Evolutionary conservation across 768 basidiomycete species (phyloP).

Genomic region (Cystobasidium tubakii): DNA sequence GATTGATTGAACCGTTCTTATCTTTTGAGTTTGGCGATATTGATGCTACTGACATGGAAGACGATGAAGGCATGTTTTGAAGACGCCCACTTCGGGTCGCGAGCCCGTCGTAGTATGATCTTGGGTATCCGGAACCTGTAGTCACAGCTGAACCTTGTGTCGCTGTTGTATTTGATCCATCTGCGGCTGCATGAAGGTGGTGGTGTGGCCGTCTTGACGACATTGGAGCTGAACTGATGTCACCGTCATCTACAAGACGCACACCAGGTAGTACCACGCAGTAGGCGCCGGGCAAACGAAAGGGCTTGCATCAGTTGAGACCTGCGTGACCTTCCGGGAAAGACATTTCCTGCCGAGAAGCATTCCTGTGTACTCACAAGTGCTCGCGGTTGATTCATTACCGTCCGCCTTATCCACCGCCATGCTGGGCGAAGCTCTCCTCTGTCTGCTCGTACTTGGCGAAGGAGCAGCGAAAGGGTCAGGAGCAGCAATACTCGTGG

Average conservation of each 20-base stretch:
- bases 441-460: neutral
- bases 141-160: slow-evolving; percentile 1
- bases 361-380: slow-evolving; percentile 11
- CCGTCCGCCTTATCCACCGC: slow-evolving; percentile 11
- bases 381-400: slow-evolving; percentile 26
- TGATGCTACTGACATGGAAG: slow-evolving; percentile 23
- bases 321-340: neutral
- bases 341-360: neutral
- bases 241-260: slow-evolving; percentile 31
- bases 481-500: neutral
- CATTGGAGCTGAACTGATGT: slow-evolving; percentile 36
- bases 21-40: neutral
- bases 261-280: neutral
- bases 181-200: slow-evolving; percentile 17
- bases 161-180: neutral
- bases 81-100: slow-evolving; percentile 11
- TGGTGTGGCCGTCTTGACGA: slow-evolving; percentile 6
- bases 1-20: neutral
- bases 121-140: slow-evolving; percentile 2
- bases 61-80: slow-evolving; percentile 32
- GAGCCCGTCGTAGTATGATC: slow-evolving; percentile 26
- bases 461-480: neutral
- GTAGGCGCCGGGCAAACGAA: neutral
- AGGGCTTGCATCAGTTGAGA: neutral
- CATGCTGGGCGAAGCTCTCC: slow-evolving; percentile 14